Evolutionary conservation across 2,329 filamentous ascomycete species (phyloP), one percentile per base, ranked within the genome.

Genomic region (Neonectria coccinea): DNA sequence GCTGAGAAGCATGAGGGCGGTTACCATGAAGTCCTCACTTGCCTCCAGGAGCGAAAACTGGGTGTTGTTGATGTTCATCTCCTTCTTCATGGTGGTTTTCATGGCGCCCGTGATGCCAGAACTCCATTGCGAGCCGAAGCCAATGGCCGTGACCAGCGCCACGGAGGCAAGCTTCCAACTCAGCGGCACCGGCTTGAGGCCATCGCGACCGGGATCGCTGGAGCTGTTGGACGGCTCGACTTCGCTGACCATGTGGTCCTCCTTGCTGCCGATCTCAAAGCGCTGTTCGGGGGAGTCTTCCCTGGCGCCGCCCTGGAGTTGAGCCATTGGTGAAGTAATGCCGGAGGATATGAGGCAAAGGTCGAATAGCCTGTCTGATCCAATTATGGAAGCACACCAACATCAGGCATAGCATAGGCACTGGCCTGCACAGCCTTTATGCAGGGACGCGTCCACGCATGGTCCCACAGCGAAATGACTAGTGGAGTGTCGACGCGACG

Each of bases 11-110:
- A 89, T 86, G 5, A 89, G 73, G 0, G 82, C 78, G 0, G 85
- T 87, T 10, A 83, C 82, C 84, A 89, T 89, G 63, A 89, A 89
- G 65, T 89, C 82, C 68, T 88, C 84, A 44, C 86, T 88, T 0
- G 86, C 83, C 70, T 87, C 85, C 0, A 89, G 77, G 0, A 89
- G 77, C 0, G 87, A 82, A 68, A 84, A 89, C 68, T 88, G 82
- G 0, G 83, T 83, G 67, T 89, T 89, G 73, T 85, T 84, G 74
- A 89, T 88, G 39, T 84, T 66, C 52, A 89, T 77, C 79, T 87
- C 71, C 74, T 88, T 88, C 69, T 89, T 88, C 22, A 89, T 75
- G 0, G 86, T 88, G 16, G 78, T 84, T 70, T 89, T 89, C 84
- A 89, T 87, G 0, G 87, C 86, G 2, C 83, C 83, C 0, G 85